Evolutionary conservation across 257 asterid species (phyloP).

Genomic region (Verbascum thapsus): DNA sequence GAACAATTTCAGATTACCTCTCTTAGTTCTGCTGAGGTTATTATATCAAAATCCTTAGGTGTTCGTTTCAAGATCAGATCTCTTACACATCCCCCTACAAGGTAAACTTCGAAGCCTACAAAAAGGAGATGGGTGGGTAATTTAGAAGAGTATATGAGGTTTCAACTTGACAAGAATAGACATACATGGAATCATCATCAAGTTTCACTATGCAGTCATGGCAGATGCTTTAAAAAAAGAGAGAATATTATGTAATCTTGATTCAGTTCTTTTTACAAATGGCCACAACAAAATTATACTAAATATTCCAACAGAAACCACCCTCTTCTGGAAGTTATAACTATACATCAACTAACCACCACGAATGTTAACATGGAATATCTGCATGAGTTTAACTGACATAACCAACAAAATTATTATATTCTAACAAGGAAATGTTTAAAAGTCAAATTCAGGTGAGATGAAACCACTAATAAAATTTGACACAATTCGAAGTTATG

Average conservation of each 20-base stretch:
- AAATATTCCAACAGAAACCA: neutral
- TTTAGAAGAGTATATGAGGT: slow-evolving; percentile 11
- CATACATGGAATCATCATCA: slow-evolving; percentile 13
- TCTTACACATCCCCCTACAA: slow-evolving; percentile 91
- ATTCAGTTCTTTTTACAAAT: neutral
- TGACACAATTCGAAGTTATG: neutral
- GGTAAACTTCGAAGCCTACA: slow-evolving; percentile 85
- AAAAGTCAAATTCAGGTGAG: neutral
- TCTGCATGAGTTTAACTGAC: neutral
- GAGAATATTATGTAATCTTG: neutral
- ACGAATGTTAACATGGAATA: neutral
- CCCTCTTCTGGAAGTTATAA: neutral
- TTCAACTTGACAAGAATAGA: slow-evolving; percentile 17
- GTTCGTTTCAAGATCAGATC: slow-evolving; percentile 68
- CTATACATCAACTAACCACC: slow-evolving; percentile 1
- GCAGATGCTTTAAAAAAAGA: slow-evolving; percentile 7
- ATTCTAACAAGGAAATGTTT: neutral
- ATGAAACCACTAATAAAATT: neutral
- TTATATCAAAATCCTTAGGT: slow-evolving; percentile 82
- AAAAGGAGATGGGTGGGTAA: slow-evolving; percentile 8
- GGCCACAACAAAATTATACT: slow-evolving; percentile 9
- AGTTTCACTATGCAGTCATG: slow-evolving; percentile 15
- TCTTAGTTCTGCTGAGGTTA: slow-evolving; percentile 82
- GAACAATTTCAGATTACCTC: slow-evolving; percentile 42
- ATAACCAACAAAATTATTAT: neutral